These are phyloP conservation scores for Spathaspora passalidarum DNA, from an alignment of 805 yeast species.

Conservation along the genomic window DNA sequence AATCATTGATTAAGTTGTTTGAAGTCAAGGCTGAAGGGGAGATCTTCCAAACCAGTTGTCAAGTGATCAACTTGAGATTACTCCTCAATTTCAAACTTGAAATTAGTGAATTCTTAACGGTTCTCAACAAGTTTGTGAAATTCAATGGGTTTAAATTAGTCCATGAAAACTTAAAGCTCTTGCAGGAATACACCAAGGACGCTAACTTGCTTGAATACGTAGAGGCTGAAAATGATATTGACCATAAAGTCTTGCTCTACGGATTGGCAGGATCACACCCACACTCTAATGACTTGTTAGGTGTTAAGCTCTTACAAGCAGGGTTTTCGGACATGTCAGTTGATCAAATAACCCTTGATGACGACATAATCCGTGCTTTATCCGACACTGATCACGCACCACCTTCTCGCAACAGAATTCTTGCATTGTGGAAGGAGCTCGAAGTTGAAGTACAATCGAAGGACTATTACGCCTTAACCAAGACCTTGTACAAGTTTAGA, in stretches of 20 bases:
- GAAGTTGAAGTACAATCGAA: conserved; percentile 15
- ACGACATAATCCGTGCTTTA: conserved; percentile 19
- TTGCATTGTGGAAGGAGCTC: conserved; percentile 17
- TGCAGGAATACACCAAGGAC: background rate
- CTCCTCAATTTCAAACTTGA: conserved; percentile 35
- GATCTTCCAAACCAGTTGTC: conserved; percentile 48
- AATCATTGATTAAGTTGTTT: conserved; percentile 23
- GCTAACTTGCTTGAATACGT: background rate
- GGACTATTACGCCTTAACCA: conserved; percentile 18
- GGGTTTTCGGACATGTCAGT: conserved; percentile 4
- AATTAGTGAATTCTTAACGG: conserved; percentile 17
- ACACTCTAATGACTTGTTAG: background rate
- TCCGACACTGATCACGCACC: conserved; percentile 13
- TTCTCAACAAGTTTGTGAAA: conserved; percentile 34
- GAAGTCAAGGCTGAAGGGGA: conserved; percentile 47
- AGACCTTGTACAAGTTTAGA: conserved; percentile 20
- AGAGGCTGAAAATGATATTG: background rate
- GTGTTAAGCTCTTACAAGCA: conserved; percentile 12
- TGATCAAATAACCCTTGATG: background rate
- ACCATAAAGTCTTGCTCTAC: conserved; percentile 3
- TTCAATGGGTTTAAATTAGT: conserved; percentile 35
- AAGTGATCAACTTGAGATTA: conserved; percentile 49
- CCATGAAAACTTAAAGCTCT: conserved; percentile 12
- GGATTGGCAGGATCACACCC: conserved; percentile 1
- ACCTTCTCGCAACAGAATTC: conserved; percentile 8